phyloP scores from a whole-genome alignment of 2,329 filamentous ascomycete genomes.

The Alternaria angustiovoidea region DNA sequence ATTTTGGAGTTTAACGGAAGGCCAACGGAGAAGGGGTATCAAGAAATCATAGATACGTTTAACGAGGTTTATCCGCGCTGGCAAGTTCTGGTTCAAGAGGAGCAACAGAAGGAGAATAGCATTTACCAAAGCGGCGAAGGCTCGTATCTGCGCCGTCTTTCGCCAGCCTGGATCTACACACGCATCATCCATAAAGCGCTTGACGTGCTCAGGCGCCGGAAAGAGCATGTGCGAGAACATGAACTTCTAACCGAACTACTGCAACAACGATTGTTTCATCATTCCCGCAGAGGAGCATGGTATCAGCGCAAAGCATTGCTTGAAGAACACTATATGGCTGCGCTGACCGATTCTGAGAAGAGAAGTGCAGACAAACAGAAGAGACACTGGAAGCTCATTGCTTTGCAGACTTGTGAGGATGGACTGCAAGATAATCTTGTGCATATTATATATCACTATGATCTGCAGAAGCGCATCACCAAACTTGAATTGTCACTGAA shows the following conservation, averaged over 20 bases:
- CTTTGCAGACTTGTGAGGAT: conserved; percentile 81
- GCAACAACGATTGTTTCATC: conserved; percentile 82
- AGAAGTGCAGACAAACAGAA: conserved; percentile 68
- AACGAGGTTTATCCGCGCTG: conserved; percentile 82
- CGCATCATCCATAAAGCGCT: conserved; percentile 89
- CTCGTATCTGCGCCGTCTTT: conserved; percentile 87
- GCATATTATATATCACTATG: conserved; percentile 92
- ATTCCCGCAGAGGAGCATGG: conserved; percentile 85
- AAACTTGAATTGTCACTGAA: conserved; percentile 89
- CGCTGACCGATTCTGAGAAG: conserved; percentile 29
- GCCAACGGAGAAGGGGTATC: conserved; percentile 69
- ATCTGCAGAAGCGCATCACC: conserved; percentile 89
- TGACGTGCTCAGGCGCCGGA: conserved; percentile 79
- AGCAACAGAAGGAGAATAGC: conserved; percentile 77
- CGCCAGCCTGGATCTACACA: conserved; percentile 91
- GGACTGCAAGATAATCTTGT: conserved; percentile 88
- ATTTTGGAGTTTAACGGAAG: conserved; percentile 82
- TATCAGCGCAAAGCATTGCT: conserved; percentile 94
- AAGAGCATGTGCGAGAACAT: conserved; percentile 81
- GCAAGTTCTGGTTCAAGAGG: conserved; percentile 74
- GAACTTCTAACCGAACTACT: conserved; percentile 77
- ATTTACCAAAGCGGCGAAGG: conserved; percentile 85
- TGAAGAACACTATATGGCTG: conserved; percentile 93
- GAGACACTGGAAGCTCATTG: conserved; percentile 81
- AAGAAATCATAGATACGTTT: conserved; percentile 74